These are phyloP conservation scores for Leptographium galeiforme DNA, from an alignment of 2,329 filamentous ascomycete species.

Conservation along the genomic window DNA sequence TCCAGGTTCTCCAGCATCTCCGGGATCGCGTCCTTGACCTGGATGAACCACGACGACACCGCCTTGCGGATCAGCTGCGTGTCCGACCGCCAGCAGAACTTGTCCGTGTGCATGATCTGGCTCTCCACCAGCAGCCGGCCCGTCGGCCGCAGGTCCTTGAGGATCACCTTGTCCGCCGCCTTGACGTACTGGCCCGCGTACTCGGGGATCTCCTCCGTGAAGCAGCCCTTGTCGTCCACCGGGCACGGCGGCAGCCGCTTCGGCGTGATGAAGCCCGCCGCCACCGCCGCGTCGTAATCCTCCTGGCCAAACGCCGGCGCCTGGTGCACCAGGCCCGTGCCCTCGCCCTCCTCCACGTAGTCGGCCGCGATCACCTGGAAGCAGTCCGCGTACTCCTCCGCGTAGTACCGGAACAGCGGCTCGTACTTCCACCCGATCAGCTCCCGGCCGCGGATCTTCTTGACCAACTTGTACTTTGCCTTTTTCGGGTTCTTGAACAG, in stretches of 20 bases:
- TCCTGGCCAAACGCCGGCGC: slow-evolving; percentile 90
- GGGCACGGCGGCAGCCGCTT: slow-evolving; percentile 75
- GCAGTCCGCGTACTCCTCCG: slow-evolving; percentile 73
- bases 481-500: slow-evolving; percentile 94
- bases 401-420: slow-evolving; percentile 82
- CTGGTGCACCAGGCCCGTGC: slow-evolving; percentile 90
- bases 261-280: slow-evolving; percentile 64
- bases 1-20: slow-evolving; percentile 87
- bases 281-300: slow-evolving; percentile 75
- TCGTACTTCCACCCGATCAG: slow-evolving; percentile 84
- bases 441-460: slow-evolving; percentile 67
- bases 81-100: slow-evolving; percentile 90
- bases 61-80: slow-evolving; percentile 87
- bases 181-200: slow-evolving; percentile 86
- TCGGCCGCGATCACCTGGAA: slow-evolving; percentile 73
- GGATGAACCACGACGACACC: slow-evolving; percentile 90
- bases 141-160: slow-evolving; percentile 69
- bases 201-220: slow-evolving; percentile 62
- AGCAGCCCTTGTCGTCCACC: slow-evolving; percentile 62
- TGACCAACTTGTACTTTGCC: slow-evolving; percentile 76
- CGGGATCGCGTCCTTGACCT: slow-evolving; percentile 69
- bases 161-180: slow-evolving; percentile 81
- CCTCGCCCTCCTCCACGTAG: slow-evolving; percentile 81
- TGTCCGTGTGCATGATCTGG: slow-evolving; percentile 82
- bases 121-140: slow-evolving; percentile 73